Conservation (phyloP, 305 asterid species). For the Fraxinus sp. region DNA sequence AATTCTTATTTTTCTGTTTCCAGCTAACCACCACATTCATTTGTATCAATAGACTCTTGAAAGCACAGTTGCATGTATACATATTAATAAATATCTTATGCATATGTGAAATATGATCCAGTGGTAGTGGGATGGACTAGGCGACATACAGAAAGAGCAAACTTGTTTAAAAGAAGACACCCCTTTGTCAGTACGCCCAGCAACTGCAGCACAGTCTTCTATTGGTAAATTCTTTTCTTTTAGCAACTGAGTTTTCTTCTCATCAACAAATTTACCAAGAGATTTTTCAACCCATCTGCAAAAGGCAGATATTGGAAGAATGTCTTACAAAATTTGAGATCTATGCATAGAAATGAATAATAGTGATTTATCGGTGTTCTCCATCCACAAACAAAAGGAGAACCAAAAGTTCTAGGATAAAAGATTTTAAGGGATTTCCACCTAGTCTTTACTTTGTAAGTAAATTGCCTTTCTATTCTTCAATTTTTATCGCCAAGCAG, state of each 20-base stretch:
- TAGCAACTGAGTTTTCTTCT: slow-evolving; percentile 62
- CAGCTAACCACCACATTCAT: background rate
- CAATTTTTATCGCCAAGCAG: slow-evolving; percentile 5
- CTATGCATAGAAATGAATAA: no score
- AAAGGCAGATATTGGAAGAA: slow-evolving; percentile 12
- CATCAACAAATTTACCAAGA: slow-evolving; percentile 81
- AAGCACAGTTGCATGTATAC: background rate
- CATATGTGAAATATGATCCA: slow-evolving; percentile 11
- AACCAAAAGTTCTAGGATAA: background rate
- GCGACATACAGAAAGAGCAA: slow-evolving; percentile 76
- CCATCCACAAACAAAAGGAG: background rate
- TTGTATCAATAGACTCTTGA: slow-evolving; percentile 3
- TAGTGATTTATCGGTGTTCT: slow-evolving; percentile 13
- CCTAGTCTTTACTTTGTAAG: slow-evolving; percentile 7
- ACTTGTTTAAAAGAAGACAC: slow-evolving; percentile 87
- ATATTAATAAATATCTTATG: slow-evolving; percentile 6
- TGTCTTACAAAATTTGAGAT: background rate
- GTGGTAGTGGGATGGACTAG: slow-evolving; percentile 24
- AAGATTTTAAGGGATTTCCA: background rate
- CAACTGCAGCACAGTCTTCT: slow-evolving; percentile 70
- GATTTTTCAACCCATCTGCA: slow-evolving; percentile 68
- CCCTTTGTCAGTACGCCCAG: slow-evolving; percentile 95
- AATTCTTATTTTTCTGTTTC: background rate
- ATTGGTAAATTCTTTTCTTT: slow-evolving; percentile 75
- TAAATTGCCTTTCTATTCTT: slow-evolving; percentile 8